Base-by-base conservation (phyloP, 805 yeast species). In the Diddensiella santjacobensis region DNA sequence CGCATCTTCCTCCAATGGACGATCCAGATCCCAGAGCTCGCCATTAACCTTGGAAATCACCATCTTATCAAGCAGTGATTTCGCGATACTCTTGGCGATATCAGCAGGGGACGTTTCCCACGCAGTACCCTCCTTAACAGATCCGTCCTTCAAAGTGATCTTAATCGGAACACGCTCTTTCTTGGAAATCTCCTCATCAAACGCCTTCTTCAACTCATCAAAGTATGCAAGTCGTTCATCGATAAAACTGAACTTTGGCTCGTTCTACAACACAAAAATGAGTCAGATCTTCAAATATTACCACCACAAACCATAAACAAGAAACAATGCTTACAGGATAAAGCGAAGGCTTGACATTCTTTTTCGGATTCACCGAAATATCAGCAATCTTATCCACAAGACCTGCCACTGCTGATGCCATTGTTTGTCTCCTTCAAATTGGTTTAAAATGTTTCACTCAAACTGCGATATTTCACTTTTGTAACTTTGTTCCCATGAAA, bases 1-100 rank as follows among this genome's bases (percentile, higher is more conserved):
- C 22, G 71, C 66, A 51, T 78, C 74, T 52, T 79, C 84, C 71
- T 93, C 99, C 45, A 93, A 74, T 22, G 97, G 97, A 71, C 99
- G 84, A 56, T 84, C 90, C 62, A 93, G 75, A 72, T 93, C 99
- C 98, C 99, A 93, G 59, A 91, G 74, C 60, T 78, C 74, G 50
- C 95, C 96, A 64, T 93, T 78, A 47, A 91, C 95, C 69, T 88
- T 89, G 51, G 98, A 78, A 58, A 93, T 89, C 56, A 93, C 88
- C 60, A 87, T 86, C 71, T 88, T 84, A 57, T 93, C 98, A 42
- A 82, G 74, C 64, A 91, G 84, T 6, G 96, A 83, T 70, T 87
- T 86, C 57, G 95, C 88, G 60, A 91, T 89, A 48, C 68, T 81
- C 59, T 74, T 76, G 44, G 98, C 97, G 56, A 91, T 85, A 45